Evolutionary conservation across 31 red algal genomes (phyloP).

Genomic region (Odonthalia washingtoniensis): DNA sequence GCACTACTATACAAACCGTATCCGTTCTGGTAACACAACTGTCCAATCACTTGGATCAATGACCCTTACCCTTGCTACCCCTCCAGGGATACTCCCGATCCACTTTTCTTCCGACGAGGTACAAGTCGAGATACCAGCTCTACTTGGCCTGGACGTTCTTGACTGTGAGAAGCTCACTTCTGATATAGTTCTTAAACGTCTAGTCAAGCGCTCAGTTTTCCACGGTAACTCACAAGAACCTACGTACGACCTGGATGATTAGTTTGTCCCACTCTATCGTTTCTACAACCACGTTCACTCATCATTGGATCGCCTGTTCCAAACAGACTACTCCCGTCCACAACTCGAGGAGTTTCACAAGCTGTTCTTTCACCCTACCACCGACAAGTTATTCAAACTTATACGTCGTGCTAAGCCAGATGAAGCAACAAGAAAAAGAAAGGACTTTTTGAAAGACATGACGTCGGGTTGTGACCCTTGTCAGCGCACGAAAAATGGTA

Average conservation of each 20-base stretch:
- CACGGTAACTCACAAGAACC: background rate
- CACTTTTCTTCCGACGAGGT: background rate
- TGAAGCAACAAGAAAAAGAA: background rate
- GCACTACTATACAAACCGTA: no score
- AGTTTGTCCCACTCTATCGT: background rate
- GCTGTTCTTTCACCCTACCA: background rate
- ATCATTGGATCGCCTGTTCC: background rate
- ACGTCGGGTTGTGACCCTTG: background rate
- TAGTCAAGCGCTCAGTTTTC: no score
- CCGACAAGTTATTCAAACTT: no score
- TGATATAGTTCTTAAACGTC: background rate
- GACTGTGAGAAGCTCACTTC: background rate
- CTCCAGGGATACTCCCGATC: background rate
- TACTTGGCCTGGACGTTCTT: background rate
- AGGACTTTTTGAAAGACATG: background rate
- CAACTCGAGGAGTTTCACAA: background rate
- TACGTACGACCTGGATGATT: background rate
- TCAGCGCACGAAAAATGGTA: slow-evolving; percentile 14
- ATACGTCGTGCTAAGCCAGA: background rate
- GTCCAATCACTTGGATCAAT: background rate
- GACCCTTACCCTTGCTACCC: background rate
- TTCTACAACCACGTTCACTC: background rate
- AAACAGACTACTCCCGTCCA: background rate
- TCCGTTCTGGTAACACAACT: background rate
- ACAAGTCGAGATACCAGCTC: no score